Conservation (phyloP, 768 basidiomycete species). For the Boletus tylopilopsis region DNA sequence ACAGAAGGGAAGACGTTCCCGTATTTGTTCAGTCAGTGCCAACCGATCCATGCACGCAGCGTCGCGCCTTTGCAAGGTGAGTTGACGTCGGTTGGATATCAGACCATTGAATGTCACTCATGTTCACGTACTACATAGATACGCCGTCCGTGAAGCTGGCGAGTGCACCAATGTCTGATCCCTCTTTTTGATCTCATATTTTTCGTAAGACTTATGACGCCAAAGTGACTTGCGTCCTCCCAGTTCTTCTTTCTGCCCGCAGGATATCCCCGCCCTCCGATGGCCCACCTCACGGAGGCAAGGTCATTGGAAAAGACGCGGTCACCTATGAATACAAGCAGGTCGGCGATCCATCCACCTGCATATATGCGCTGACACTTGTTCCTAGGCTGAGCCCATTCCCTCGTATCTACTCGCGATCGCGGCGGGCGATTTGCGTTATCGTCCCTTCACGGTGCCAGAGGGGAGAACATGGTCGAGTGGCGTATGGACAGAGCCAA, state of each 20-base stretch:
- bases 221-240: constrained; percentile 69
- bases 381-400: constrained; percentile 70
- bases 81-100: too few species aligned
- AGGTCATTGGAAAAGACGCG: constrained; percentile 65
- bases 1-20: constrained; percentile 84
- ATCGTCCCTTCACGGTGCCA: constrained; percentile 57
- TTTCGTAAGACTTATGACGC: constrained; percentile 77
- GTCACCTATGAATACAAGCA: constrained; percentile 79
- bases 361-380: neutral
- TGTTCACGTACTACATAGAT: constrained; percentile 58
- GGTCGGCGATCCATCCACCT: constrained; percentile 37
- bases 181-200: too few species aligned
- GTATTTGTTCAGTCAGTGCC: constrained; percentile 90
- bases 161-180: constrained; percentile 19
- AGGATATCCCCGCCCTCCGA: constrained; percentile 71
- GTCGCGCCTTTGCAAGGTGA: constrained; percentile 77
- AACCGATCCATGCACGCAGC: constrained; percentile 85
- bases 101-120: constrained; percentile 1
- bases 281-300: constrained; percentile 69
- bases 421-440: constrained; percentile 78
- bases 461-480: constrained; percentile 71
- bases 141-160: constrained; percentile 85
- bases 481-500: constrained; percentile 92
- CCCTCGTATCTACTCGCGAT: constrained; percentile 93
- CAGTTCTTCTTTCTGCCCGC: constrained; percentile 82